Percentiles rank a stretch among this genome's conserved stretches.
Conservation (phyloP, 2,329 filamentous ascomycete species). For the Aspergillus brunneoviolaceus region DNA sequence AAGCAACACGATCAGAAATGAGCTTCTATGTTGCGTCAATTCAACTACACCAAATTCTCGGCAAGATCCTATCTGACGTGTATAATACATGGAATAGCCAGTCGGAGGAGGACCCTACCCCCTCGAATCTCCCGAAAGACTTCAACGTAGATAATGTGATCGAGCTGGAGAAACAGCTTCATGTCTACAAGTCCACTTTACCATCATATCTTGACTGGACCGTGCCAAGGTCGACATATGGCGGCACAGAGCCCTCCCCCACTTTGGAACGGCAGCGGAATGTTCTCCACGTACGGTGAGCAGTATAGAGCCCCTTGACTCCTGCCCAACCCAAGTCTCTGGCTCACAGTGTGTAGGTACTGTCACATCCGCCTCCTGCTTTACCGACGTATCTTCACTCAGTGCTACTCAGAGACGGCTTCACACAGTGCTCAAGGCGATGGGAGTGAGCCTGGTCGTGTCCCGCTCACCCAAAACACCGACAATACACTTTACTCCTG, state of each 20-base stretch:
- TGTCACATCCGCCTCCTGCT: slow-evolving; percentile 35
- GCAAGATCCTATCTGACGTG: slow-evolving; percentile 35
- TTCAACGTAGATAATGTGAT: slow-evolving; percentile 26
- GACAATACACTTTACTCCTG: slow-evolving; percentile 24
- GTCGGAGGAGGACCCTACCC: slow-evolving; percentile 4
- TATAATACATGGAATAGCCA: slow-evolving; percentile 33
- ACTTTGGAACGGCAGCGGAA: slow-evolving; percentile 26
- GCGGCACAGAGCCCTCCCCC: not conserved
- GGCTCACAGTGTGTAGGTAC: slow-evolving; percentile 23
- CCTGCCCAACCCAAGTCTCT: not conserved
- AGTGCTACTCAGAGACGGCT: slow-evolving; percentile 29
- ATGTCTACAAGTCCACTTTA: slow-evolving; percentile 24
- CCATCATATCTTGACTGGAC: slow-evolving; percentile 29
- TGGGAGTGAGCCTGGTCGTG: not conserved
- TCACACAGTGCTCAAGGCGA: not conserved
- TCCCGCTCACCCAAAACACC: slow-evolving; percentile 8
- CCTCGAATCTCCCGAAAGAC: not conserved
- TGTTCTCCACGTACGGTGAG: slow-evolving; percentile 31
- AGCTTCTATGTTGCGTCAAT: slow-evolving; percentile 29
- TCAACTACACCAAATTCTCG: slow-evolving; percentile 32
- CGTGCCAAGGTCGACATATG: not conserved
- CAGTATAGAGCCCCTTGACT: not conserved
- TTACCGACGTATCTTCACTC: slow-evolving; percentile 37
- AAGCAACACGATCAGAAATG: slow-evolving; percentile 9
- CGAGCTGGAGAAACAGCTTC: slow-evolving; percentile 28